These are phyloP conservation scores for Nemania sp. DNA, from an alignment of 2,329 filamentous ascomycete species.

Conservation along the genomic window DNA sequence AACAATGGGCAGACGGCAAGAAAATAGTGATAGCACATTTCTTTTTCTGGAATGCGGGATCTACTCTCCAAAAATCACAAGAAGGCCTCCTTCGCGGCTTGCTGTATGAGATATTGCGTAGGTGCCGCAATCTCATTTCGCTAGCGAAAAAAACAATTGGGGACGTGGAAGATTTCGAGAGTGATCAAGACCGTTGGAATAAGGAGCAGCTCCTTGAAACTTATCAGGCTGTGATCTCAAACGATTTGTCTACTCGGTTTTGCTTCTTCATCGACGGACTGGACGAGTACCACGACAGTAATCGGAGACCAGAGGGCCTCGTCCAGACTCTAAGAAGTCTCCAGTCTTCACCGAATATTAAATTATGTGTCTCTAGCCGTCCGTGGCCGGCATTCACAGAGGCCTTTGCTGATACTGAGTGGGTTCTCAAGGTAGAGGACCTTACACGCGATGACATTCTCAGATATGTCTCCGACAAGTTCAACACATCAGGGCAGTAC, in stretches of 20 bases:
- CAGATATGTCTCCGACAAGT: conserved; percentile 30
- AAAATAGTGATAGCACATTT: not conserved
- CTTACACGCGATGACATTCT: conserved; percentile 33
- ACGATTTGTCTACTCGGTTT: not conserved
- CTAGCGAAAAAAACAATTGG: not conserved
- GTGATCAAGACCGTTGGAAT: not conserved
- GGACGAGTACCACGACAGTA: not conserved
- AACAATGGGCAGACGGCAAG: not conserved
- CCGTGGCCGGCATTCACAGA: conserved; percentile 38
- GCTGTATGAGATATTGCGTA: not conserved
- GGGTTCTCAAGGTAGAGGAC: conserved; percentile 31
- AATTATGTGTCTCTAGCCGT: conserved; percentile 39
- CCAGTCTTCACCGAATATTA: conserved; percentile 24
- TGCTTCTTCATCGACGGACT: not conserved
- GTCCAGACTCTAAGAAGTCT: not conserved
- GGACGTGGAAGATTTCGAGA: not conserved
- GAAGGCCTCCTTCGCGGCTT: not conserved
- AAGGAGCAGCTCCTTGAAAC: not conserved
- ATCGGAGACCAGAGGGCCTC: not conserved
- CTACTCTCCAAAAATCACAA: not conserved
- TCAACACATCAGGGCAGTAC: conserved; percentile 14
- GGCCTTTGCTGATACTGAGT: conserved; percentile 26
- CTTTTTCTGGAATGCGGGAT: not conserved
- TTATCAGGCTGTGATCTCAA: not conserved
- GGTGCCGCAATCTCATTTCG: not conserved